These are phyloP conservation scores for Citrus unshiu DNA, from an alignment of 345 rosid species.

Conservation along the genomic window DNA sequence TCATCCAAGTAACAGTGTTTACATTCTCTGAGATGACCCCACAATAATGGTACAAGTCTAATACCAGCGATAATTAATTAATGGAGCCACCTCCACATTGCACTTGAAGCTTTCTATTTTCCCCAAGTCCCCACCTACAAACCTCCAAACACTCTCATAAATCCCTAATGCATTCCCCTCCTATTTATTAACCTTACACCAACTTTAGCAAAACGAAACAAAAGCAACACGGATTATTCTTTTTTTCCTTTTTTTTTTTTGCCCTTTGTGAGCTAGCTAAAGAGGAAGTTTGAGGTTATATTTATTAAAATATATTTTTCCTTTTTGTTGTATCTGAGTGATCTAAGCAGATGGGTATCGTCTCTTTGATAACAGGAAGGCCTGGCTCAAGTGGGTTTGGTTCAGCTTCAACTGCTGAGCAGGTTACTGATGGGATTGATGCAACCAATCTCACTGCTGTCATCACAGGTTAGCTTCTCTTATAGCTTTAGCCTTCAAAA, in stretches of 20 bases:
- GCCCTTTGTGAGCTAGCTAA: neutral
- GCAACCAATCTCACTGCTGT: constrained; percentile 67
- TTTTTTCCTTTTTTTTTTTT: neutral
- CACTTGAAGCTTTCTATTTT: neutral
- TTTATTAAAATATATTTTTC: no score
- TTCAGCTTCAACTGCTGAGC: constrained; percentile 79
- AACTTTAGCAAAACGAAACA: neutral
- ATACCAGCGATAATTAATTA: constrained; percentile 2
- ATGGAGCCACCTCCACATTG: neutral
- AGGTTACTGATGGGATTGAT: constrained; percentile 66
- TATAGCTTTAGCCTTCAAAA: no score
- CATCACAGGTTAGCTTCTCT: constrained; percentile 54
- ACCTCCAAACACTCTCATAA: neutral
- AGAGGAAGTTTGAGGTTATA: neutral
- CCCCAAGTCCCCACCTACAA: constrained; percentile 4
- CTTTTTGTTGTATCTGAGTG: neutral
- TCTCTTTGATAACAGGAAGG: constrained; percentile 59
- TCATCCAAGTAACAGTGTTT: neutral
- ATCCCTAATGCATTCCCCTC: neutral
- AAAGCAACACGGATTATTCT: no score
- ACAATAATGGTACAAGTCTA: neutral
- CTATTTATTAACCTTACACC: neutral
- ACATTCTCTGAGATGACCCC: neutral
- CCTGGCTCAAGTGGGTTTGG: constrained; percentile 89
- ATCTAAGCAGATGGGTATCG: constrained; percentile 32